Evolutionary conservation across 345 rosid genomes (phyloP).

Genomic region (Acer yangbiense): DNA sequence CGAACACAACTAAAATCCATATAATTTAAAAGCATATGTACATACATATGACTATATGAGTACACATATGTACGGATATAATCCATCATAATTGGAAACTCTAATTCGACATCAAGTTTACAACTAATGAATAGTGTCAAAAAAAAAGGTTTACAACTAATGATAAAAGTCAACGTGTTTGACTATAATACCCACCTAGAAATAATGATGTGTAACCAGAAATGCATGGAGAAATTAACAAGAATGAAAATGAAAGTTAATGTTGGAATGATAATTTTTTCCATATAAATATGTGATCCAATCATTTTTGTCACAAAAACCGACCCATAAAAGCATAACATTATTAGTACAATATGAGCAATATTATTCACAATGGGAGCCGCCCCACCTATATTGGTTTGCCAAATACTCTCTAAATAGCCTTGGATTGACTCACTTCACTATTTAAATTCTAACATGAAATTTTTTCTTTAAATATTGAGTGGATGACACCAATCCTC

Average conservation of each 20-base stretch:
- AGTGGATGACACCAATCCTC: slow-evolving; percentile 37
- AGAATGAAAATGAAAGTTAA: background rate
- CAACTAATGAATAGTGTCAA: no score
- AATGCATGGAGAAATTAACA: background rate
- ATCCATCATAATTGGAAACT: background rate
- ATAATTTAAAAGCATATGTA: no score
- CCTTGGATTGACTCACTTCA: slow-evolving; percentile 9
- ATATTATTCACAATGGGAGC: slow-evolving; percentile 12
- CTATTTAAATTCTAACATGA: background rate
- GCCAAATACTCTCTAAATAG: slow-evolving; percentile 22
- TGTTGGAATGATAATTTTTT: background rate
- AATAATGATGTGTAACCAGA: background rate
- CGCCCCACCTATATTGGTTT: slow-evolving; percentile 37
- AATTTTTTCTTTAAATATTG: slow-evolving; percentile 11
- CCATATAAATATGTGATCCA: background rate
- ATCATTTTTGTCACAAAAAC: background rate
- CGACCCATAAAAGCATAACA: background rate
- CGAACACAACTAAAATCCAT: no score
- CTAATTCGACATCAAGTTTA: no score
- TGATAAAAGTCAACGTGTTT: background rate
- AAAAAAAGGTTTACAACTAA: no score
- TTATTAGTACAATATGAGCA: background rate
- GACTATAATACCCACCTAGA: background rate
- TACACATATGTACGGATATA: no score
- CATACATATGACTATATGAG: no score